Conservation (phyloP, 1,284 basidiomycete species). For the Exobasidium rhododendri region DNA sequence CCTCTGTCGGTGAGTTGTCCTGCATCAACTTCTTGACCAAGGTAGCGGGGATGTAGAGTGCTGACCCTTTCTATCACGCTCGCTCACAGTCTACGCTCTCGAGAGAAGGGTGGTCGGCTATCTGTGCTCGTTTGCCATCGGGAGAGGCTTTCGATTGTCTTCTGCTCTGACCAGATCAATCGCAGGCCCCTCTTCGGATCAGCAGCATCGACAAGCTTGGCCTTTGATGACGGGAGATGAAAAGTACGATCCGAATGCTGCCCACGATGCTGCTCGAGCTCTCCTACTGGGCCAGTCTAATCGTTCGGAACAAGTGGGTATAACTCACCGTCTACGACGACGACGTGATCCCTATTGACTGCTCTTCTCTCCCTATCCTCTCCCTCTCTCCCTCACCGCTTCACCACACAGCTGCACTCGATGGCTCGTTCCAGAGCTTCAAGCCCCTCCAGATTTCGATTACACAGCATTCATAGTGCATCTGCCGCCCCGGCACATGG, state of each 20-base stretch:
- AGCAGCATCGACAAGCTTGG: not conserved
- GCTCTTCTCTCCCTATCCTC: not conserved
- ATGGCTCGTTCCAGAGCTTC: constrained; percentile 44
- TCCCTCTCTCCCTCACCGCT: constrained; percentile 22
- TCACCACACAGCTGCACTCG: constrained; percentile 26
- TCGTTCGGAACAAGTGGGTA: constrained; percentile 1
- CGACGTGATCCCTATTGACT: not conserved
- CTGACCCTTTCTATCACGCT: too few species aligned
- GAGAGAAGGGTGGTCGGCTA: constrained; percentile 45
- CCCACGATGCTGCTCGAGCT: constrained; percentile 19
- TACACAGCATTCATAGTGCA: constrained; percentile 16
- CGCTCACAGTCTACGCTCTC: constrained; percentile 32
- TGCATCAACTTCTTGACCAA: not conserved
- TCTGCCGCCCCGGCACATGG: too few species aligned
- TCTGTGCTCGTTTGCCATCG: constrained; percentile 43
- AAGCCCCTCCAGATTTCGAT: constrained; percentile 36
- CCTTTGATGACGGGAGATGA: not conserved
- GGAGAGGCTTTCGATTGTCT: constrained; percentile 40
- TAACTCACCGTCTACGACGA: not conserved
- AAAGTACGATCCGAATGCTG: constrained; percentile 9
- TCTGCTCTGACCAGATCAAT: constrained; percentile 17
- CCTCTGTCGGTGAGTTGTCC: constrained; percentile 22
- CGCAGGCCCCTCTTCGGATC: not conserved
- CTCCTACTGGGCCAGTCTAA: constrained; percentile 15
- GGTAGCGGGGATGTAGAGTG: too few species aligned